A percentile compares a stretch with the other conserved stretches of the same genome.
These are phyloP conservation scores for Entomortierella lignicola DNA, from an alignment of 192 early-diverging fungal genomes.

Conservation along the genomic window DNA sequence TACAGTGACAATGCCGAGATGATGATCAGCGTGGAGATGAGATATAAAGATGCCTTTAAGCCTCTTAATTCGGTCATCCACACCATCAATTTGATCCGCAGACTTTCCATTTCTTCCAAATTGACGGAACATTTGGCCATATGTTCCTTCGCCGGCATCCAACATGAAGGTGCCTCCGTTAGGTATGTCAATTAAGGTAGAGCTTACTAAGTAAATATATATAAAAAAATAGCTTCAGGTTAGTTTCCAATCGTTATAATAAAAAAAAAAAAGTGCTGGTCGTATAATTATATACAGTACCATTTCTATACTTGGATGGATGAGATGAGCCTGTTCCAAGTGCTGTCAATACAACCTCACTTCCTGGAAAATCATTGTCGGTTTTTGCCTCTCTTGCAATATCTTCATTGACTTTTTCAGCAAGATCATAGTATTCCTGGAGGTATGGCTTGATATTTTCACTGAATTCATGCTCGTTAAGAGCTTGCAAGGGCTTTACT, in stretches of 20 bases:
- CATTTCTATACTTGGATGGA: conserved; percentile 93
- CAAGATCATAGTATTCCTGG: conserved; percentile 54
- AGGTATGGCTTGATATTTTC: conserved; percentile 12
- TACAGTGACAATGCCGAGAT: conserved; percentile 84
- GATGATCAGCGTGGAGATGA: conserved; percentile 98
- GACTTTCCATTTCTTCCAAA: conserved; percentile 54
- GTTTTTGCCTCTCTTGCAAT: conserved; percentile 26
- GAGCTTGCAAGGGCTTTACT: conserved; percentile 5
- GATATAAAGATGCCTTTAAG: conserved; percentile 88
- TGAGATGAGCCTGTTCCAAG: conserved; percentile 93
- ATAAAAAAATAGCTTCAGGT: no score
- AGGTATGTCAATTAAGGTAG: conserved; percentile 78
- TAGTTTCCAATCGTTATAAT: no score
- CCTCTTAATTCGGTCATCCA: conserved; percentile 64
- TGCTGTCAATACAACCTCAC: conserved; percentile 69
- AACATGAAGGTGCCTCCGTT: conserved; percentile 76
- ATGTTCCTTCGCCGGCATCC: conserved; percentile 93
- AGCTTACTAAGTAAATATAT: conserved; percentile 72
- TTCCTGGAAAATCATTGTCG: conserved; percentile 43
- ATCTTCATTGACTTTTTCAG: conserved; percentile 33
- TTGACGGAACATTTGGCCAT: conserved; percentile 82
- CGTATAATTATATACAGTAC: conserved; percentile 58
- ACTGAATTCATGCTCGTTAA: neutral
- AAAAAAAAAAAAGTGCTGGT: no score
- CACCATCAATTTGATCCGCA: conserved; percentile 43